These are phyloP conservation scores for Onygenales sp. DNA, from an alignment of 2,329 filamentous ascomycete species.

Conservation along the genomic window DNA sequence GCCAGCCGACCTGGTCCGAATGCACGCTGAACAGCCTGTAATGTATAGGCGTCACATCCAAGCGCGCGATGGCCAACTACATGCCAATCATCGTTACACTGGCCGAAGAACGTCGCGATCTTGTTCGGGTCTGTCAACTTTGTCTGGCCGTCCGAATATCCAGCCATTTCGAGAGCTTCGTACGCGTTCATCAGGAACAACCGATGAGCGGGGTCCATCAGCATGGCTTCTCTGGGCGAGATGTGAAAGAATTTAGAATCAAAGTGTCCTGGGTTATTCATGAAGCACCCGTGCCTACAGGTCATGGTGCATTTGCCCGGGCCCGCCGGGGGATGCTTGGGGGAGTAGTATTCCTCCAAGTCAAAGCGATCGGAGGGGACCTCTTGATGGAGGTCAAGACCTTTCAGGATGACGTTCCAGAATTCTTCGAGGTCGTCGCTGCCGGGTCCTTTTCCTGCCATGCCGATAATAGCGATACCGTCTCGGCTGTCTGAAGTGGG, in stretches of 20 bases:
- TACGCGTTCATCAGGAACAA: conserved; percentile 67
- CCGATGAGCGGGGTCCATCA: conserved; percentile 73
- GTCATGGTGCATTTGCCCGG: conserved; percentile 11
- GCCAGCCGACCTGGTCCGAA: conserved; percentile 58
- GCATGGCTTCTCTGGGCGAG: conserved; percentile 66
- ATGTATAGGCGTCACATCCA: conserved; percentile 53
- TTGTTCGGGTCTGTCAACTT: conserved; percentile 55
- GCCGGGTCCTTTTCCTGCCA: conserved; percentile 16
- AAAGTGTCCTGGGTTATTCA: conserved; percentile 12
- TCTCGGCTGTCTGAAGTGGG: background rate
- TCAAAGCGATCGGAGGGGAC: conserved; percentile 27
- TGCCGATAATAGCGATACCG: conserved; percentile 19
- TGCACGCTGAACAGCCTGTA: conserved; percentile 52
- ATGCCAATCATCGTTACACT: conserved; percentile 67
- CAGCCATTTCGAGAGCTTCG: conserved; percentile 72
- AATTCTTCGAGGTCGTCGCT: conserved; percentile 19
- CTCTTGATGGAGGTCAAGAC: conserved; percentile 16
- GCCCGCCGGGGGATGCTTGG: conserved; percentile 1
- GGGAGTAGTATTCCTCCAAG: conserved; percentile 13
- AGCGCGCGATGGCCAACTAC: conserved; percentile 54
- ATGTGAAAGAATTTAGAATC: conserved; percentile 18
- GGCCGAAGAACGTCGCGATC: conserved; percentile 66
- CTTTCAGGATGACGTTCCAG: conserved; percentile 21
- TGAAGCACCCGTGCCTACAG: conserved; percentile 16
- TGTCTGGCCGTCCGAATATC: conserved; percentile 63